These are phyloP conservation scores for Herpetospermum pedunculosum DNA, from an alignment of 306 rosid genomes.

Conservation along the genomic window DNA sequence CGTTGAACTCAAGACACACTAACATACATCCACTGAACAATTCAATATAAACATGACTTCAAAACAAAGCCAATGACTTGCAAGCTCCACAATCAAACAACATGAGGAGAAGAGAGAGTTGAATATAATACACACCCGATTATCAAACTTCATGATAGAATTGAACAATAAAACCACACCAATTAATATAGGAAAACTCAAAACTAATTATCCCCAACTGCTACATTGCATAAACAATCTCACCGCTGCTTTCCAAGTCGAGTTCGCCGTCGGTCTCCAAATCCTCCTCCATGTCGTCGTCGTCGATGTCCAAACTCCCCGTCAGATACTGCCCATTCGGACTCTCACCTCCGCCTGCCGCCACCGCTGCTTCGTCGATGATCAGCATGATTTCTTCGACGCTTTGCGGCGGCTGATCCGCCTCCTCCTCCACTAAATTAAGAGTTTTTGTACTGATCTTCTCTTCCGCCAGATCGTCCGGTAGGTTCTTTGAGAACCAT, in stretches of 20 bases:
- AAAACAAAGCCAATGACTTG: too few relatives aligned
- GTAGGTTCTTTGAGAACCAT: conserved; percentile 81
- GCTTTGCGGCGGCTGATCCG: conserved; percentile 62
- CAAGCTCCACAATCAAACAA: too few relatives aligned
- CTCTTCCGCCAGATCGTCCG: conserved; percentile 58
- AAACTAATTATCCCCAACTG: too few relatives aligned
- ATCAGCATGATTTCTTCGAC: conserved; percentile 77
- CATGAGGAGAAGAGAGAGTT: too few relatives aligned
- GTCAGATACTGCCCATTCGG: conserved; percentile 47
- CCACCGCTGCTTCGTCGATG: conserved; percentile 68
- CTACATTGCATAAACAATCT: conserved; percentile 68
- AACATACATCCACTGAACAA: too few relatives aligned
- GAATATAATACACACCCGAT: too few relatives aligned
- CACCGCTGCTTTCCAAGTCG: conserved; percentile 83
- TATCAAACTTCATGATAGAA: too few relatives aligned
- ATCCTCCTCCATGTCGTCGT: conserved; percentile 89
- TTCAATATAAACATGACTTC: too few relatives aligned
- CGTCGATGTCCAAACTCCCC: conserved; percentile 55
- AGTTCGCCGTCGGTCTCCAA: conserved; percentile 62
- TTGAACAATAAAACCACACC: too few relatives aligned
- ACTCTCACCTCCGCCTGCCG: conserved; percentile 42
- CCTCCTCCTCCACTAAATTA: conserved; percentile 76
- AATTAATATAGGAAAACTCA: too few relatives aligned
- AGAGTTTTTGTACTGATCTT: background rate
- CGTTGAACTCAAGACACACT: too few relatives aligned